Percentiles rank a stretch among this genome's conserved stretches.
phyloP scores from a whole-genome alignment of 2,329 filamentous ascomycete genomes.

The Fusarium subtropicale region DNA sequence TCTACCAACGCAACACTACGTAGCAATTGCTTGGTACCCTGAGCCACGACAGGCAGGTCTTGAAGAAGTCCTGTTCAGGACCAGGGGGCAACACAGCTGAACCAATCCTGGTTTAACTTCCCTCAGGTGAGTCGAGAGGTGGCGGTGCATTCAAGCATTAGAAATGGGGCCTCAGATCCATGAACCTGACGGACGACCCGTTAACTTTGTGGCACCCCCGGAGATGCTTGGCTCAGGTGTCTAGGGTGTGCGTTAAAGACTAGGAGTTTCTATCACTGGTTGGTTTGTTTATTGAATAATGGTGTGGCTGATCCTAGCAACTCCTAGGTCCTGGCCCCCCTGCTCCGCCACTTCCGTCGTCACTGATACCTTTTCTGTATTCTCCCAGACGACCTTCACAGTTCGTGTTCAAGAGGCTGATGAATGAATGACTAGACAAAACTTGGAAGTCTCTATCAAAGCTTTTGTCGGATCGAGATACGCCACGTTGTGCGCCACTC shows the following conservation, averaged over 20 bases:
- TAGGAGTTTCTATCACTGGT: constrained; percentile 22
- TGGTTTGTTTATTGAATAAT: constrained; percentile 16
- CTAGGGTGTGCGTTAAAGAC: constrained; percentile 24
- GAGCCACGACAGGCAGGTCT: constrained; percentile 5
- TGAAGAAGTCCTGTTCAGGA: background rate
- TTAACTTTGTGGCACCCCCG: constrained; percentile 34
- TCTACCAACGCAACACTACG: background rate
- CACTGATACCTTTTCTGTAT: constrained; percentile 23
- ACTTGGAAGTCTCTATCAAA: constrained; percentile 14
- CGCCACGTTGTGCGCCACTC: constrained; percentile 41
- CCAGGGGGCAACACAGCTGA: constrained; percentile 29
- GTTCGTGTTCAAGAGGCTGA: constrained; percentile 30
- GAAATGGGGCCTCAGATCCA: constrained; percentile 23
- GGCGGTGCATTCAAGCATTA: constrained; percentile 34
- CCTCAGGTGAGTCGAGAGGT: constrained; percentile 42
- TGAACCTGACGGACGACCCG: constrained; percentile 14
- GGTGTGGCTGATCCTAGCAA: constrained; percentile 41
- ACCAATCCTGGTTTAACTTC: constrained; percentile 37
- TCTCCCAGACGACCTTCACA: constrained; percentile 17
- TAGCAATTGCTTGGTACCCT: background rate
- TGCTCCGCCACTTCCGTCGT: constrained; percentile 40
- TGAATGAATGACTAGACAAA: constrained; percentile 11
- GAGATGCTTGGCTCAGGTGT: constrained; percentile 15
- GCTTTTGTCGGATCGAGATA: constrained; percentile 24
- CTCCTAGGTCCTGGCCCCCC: constrained; percentile 23